Base-by-base conservation (phyloP, 2,329 filamentous ascomycete species). In the Elsinoe arachidis region DNA sequence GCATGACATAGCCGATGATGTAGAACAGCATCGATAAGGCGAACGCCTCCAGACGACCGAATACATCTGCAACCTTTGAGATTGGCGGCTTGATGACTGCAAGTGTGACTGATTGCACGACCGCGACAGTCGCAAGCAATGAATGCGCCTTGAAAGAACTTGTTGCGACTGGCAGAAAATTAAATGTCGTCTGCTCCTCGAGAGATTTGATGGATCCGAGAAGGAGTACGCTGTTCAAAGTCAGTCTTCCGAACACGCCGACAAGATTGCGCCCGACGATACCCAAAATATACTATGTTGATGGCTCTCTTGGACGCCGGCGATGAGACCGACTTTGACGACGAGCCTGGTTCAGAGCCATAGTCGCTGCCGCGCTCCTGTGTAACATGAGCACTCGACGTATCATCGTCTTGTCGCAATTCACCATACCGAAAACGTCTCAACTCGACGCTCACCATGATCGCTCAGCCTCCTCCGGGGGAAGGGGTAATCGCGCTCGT, bases 121-220 rank as follows among this genome's bases (percentile, higher is more conserved):
- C 82, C 21, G 79, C 74, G 23, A 86, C 80, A 0, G 83, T 86
- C n/a, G 84, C 82, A 44, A 86, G 75, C 35, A 88, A 74, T 12
- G 84, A 84, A 65, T 87, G 85, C 51, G 78, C 75, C 39, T 74
- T 74, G 65, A 87, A 88, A 2, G 79, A 76, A 58, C 83, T 86
- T 1, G 84, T 87, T 26, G 86, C 83, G 71, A 82, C 86, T 17
- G 80, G 78, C 14, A 79, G 78, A 49, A 87, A 72, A 7, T 82
- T 79, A 55, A 76, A 77, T 1, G 83, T 83, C 9, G 81, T 82
- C 66, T 86, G 84, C 14, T 78, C 77, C 67, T 86, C 84, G 15
- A 87, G 74, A 15, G 83, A 86, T 4, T 82, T 85, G 47, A 80
- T 78, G 63, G 83, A 85, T 17, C 83, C 81, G 73, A 86, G 81